A percentile compares a stretch with the other conserved stretches of the same genome.
phyloP scores from a whole-genome alignment of 164 flowering plant genomes.

The Pachysandra terminalis region DNA sequence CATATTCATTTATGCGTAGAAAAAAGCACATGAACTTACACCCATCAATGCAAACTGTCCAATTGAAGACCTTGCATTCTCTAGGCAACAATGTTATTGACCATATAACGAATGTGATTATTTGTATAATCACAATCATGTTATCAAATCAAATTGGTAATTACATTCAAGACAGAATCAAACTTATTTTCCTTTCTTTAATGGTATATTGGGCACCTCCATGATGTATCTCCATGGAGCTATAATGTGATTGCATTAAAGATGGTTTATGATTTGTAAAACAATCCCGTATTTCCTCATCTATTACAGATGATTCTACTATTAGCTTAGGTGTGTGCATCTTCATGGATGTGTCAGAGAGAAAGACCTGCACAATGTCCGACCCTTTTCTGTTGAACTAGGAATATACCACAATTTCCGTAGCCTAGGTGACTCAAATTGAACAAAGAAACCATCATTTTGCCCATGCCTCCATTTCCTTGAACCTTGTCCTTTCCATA shows the following conservation, averaged over 20 bases:
- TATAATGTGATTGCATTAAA: neutral
- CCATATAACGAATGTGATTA: neutral
- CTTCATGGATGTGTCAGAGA: neutral
- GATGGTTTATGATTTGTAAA: neutral
- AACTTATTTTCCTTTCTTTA: no score
- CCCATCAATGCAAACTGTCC: neutral
- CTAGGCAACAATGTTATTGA: neutral
- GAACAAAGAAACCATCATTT: slow-evolving; percentile 86
- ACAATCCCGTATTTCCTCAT: neutral
- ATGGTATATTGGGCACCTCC: no score
- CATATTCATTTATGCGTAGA: neutral
- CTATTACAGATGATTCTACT: neutral
- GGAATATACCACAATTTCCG: slow-evolving; percentile 87
- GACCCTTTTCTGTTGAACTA: slow-evolving; percentile 74
- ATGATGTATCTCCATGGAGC: neutral
- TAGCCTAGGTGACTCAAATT: slow-evolving; percentile 67
- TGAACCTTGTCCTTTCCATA: slow-evolving; percentile 98
- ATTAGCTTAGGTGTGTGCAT: no score
- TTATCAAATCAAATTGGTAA: neutral
- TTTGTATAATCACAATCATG: neutral
- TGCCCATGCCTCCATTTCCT: slow-evolving; percentile 96
- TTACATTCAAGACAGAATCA: no score
- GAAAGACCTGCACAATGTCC: slow-evolving; percentile 69
- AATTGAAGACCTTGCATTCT: neutral
- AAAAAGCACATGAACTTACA: neutral